Base-by-base conservation (phyloP, 257 asterid species). In the Nicotiana undulata region DNA sequence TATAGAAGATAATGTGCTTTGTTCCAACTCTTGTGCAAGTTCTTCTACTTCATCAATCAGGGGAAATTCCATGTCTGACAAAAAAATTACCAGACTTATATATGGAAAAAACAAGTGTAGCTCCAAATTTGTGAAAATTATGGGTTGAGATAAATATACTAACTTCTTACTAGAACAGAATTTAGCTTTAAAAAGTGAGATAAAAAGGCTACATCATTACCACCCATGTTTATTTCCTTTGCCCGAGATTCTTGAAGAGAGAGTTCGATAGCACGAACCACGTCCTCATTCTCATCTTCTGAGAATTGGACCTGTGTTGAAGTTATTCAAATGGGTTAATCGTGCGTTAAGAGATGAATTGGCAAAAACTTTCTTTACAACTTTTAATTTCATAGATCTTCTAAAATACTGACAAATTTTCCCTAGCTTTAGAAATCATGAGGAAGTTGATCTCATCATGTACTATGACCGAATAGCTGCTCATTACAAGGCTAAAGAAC, bases 261-360 rank as follows among this genome's bases (percentile, higher is more conserved):
- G 37, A 70, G 77, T 13, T 24, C 77, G 46, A 70, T 44, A 22
- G 77, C 59, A 70, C 22, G 59, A 70, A 70, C 77, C 77, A 70
- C 59, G 2, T 70, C 77, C 8, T 70, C 77, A 70, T 70, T 16
- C 77, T 22, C 77, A 0, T 70, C 59, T 44, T 70, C 77, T 70
- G 59, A 70, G 58, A 44, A 70, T 70, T 70, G 59, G 11, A 6
- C 59, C 77, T 70, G 58, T 11, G 3, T 70, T 40, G 59, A 70
- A 70, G 77, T 70, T 44, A 5, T 70, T 37, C 34, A 40, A 1
- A 70, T 70, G 58, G 31, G 9, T 70, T 70, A 70, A 44, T 70
- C 13, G 37, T 44, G 59, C 13, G 59, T 44, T 70, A 1, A 70
- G 15, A 68, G 13, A n/a, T 40, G 58, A 44, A 20, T 70, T 1